Percentiles rank a stretch among this genome's conserved stretches.
Evolutionary conservation across 345 rosid species (phyloP).

Genomic region (Euphorbia pulcherrima): DNA sequence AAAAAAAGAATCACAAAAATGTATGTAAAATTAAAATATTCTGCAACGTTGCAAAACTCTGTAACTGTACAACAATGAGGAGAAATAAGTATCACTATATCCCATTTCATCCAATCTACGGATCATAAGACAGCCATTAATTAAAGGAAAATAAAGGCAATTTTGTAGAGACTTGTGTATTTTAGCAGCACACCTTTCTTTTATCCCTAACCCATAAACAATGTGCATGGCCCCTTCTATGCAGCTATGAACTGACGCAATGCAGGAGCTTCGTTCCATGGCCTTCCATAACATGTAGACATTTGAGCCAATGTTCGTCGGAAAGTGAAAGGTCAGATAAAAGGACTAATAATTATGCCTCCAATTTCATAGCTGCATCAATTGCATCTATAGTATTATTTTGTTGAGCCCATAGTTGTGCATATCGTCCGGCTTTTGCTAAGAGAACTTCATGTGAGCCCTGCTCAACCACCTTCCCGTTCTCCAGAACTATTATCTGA

Average conservation of each 20-base stretch:
- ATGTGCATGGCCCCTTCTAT: background rate
- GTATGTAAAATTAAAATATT: background rate
- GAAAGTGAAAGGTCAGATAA: background rate
- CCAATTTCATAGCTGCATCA: slow-evolving; percentile 52
- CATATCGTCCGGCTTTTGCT: slow-evolving; percentile 80
- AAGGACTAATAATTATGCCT: slow-evolving; percentile 19
- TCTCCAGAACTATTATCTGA: slow-evolving; percentile 91
- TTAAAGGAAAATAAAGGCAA: background rate
- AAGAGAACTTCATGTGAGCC: slow-evolving; percentile 84
- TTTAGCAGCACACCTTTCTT: background rate
- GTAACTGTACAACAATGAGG: slow-evolving; percentile 1
- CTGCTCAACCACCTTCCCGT: slow-evolving; percentile 88
- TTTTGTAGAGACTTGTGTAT: background rate
- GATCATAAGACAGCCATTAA: background rate
- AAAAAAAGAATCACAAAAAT: background rate
- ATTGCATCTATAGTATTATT: slow-evolving; percentile 57
- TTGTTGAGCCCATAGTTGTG: slow-evolving; percentile 94
- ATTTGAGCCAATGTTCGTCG: background rate
- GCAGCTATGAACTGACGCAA: background rate
- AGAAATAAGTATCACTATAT: background rate
- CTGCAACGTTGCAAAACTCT: background rate
- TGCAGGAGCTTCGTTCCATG: background rate
- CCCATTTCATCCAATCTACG: background rate
- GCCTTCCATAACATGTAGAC: background rate
- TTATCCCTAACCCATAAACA: background rate